Base-by-base conservation (phyloP, 768 basidiomycete genomes). In the Aureoboletus auriporus region DNA sequence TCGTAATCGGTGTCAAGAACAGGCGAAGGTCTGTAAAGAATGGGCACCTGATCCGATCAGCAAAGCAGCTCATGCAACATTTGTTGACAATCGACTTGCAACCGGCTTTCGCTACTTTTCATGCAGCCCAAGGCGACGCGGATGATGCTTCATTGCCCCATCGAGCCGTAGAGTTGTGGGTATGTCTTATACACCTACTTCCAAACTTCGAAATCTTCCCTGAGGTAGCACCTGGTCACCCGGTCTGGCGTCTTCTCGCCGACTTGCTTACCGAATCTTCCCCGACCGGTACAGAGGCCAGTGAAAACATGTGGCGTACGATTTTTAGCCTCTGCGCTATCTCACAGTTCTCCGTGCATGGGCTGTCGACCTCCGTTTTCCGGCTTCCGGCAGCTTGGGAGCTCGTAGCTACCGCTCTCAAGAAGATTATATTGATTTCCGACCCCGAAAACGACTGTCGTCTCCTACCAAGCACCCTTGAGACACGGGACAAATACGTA, bases 301-400 rank as follows among this genome's bases (percentile, higher is more conserved):
- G 81, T 56, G 94, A 97, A 65, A 59, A 70, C 12, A 69, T 82
- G n/a, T 94, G 93, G 88, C 75, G 73, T 33, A 70, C 75, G 7
- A 73, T 87, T 6, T 86, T 90, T 58, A 76, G 73, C 23, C 64
- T 94, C 1, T 86, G 81, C 50, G 77, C 84, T 1, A 65, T 94
- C 11, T 88, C 89, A 0, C 93, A 93, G 58, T 89, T 95, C 69
- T 85, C 84, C 1, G 59, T 71, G 0, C 65, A 73, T 29, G 85
- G 85, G 9, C 50, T 72, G 31, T 66, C 74, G 5, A 70, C 69
- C 2, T 61, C 71, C 16, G 47, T 50, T 6, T 65, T 67, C 20
- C 69, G 69, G 4, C 71, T 86, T 13, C 68, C 73, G 4, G 69
- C 81, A 1, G 76, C 74, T 10, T 97, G 94, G 94, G 72, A 77